Percentiles rank a stretch among this genome's conserved stretches.
Conservation (phyloP, 2,329 filamentous ascomycete genomes). For the Trichoderma simmonsii region DNA sequence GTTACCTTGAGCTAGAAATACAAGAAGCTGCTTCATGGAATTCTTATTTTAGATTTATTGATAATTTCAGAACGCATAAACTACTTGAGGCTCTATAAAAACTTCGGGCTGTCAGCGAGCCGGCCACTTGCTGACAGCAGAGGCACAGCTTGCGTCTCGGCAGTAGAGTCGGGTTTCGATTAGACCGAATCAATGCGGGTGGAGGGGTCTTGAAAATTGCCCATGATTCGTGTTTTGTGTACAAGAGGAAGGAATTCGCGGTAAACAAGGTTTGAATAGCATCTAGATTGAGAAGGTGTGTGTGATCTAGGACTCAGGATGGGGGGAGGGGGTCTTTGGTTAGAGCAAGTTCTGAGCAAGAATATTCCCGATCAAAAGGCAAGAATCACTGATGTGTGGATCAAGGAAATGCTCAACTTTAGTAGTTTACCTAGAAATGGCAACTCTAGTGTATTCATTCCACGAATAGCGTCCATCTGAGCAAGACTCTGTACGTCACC, state of each 20-base stretch:
- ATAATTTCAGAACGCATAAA: background rate
- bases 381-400: background rate
- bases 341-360: background rate
- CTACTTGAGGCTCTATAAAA: background rate
- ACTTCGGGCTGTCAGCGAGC: background rate
- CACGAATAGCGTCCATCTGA: too few species aligned
- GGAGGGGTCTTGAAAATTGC: background rate
- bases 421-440: background rate
- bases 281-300: background rate
- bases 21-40: background rate
- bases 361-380: background rate
- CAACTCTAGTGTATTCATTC: background rate
- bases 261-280: background rate
- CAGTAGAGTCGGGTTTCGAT: background rate
- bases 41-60: background rate
- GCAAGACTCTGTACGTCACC: background rate
- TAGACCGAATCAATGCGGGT: background rate
- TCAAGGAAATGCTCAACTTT: background rate
- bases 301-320: background rate
- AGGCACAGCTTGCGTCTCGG: background rate
- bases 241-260: background rate
- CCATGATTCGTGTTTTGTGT: background rate
- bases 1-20: background rate
- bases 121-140: background rate
- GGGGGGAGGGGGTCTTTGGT: background rate